Evolutionary conservation across 768 basidiomycete genomes (phyloP), one percentile per base, ranked within the genome.

Genomic region (Trametes punicea): DNA sequence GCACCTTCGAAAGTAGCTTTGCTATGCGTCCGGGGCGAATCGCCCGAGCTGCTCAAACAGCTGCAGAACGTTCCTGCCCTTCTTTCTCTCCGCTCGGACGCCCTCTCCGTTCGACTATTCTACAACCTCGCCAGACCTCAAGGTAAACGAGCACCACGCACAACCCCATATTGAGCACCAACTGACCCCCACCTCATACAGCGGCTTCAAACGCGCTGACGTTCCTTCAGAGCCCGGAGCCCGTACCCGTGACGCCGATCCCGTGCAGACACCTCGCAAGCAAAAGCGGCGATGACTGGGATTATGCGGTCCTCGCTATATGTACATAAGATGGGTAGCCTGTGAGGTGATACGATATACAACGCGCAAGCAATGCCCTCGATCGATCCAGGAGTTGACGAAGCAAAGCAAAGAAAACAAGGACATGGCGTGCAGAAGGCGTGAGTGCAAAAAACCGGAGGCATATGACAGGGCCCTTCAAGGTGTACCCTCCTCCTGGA

Each of bases 401-500:
- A 38, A 42, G 13, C 27, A 44, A 8, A n/a, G 3, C 4, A 21
- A 31, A 30, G n/a, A 40, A 57, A 16, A 9, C 2, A 34, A 7
- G 16, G 30, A n/a, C 3, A 50, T 33, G 9, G 40, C 8, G 26
- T 18, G 15, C 33, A 33, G 21, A 8, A 46, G 15, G 30, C n/a
- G n/a, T 18, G 6, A 40, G 21, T n/a, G 16, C 10, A 30, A 21
- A 26, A 9, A 25, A 16, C 13, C 31, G 38, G n/a, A 21, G 34
- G 21, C 7, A 26, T 23, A 15, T 9, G 25, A 44, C 18, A 6
- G 11, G 20, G 21, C 23, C 42, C 3, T 29, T 65, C 57, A 68
- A 2, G 67, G 67, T 2, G 73, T 74, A 23, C 73, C 73, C 65
- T 84, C 87, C 64, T 83, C 82, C 64, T 81, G 82, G 51, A 93